A percentile compares a stretch with the other conserved stretches of the same genome.
Evolutionary conservation across 352 stramenopile genomes (phyloP).

Genomic region (Aphanomyces cochlioides): DNA sequence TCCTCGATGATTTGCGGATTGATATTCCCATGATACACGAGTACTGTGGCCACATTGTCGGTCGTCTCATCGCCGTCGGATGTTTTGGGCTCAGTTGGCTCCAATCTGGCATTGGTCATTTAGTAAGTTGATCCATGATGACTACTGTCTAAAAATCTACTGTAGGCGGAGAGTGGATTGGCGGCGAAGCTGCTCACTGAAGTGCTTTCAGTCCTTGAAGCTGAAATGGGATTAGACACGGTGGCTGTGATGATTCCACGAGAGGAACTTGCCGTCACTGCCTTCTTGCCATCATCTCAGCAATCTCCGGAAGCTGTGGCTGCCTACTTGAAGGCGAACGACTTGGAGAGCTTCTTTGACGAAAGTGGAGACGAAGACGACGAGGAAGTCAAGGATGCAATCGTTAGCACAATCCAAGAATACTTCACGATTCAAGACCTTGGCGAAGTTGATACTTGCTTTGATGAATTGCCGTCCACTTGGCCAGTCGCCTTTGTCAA

Average conservation of each 20-base stretch:
- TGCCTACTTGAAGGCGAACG: conserved; percentile 41
- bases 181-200: conserved; percentile 69
- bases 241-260: conserved; percentile 75
- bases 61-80: conserved; percentile 63
- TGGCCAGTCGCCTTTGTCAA: conserved; percentile 13
- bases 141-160: not conserved
- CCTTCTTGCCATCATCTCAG: conserved; percentile 42
- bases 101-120: conserved; percentile 41
- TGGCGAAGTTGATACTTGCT: conserved; percentile 65
- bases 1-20: conserved; percentile 82
- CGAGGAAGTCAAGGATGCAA: conserved; percentile 52
- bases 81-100: conserved; percentile 86
- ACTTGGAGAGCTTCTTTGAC: conserved; percentile 58
- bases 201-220: conserved; percentile 65
- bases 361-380: conserved; percentile 47
- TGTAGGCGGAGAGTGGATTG: conserved; percentile 53
- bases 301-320: conserved; percentile 31
- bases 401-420: conserved; percentile 72
- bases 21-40: conserved; percentile 80
- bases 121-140: conserved; percentile 40
- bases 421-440: conserved; percentile 74
- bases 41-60: conserved; percentile 71
- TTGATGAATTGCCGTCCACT: conserved; percentile 48
- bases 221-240: conserved; percentile 55
- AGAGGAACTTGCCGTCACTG: conserved; percentile 60